Evolutionary conservation across 345 rosid species (phyloP).

Genomic region (Melastoma malabathricum): DNA sequence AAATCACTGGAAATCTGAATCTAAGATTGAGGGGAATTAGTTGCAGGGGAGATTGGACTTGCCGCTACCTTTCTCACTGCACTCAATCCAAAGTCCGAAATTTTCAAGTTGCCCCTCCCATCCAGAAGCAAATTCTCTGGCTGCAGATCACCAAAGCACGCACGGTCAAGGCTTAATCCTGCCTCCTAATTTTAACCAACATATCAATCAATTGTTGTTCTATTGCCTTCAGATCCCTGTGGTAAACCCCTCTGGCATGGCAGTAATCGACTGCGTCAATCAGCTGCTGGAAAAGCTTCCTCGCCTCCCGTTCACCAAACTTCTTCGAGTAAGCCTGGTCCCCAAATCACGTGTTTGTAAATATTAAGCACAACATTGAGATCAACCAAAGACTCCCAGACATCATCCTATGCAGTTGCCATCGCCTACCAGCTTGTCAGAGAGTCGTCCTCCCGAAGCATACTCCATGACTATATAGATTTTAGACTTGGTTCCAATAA

Average conservation of each 20-base stretch:
- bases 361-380: not conserved
- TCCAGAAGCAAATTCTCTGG: constrained; percentile 82
- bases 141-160: constrained; percentile 20
- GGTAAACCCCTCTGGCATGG: constrained; percentile 77
- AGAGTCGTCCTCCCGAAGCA: constrained; percentile 67
- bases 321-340: constrained; percentile 36
- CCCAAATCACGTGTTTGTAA: not conserved
- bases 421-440: constrained; percentile 57
- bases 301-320: constrained; percentile 56
- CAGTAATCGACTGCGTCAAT: constrained; percentile 79
- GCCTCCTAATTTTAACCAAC: not conserved
- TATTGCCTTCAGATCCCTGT: constrained; percentile 76
- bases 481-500: constrained; percentile 73
- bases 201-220: not conserved
- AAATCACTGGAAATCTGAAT: not conserved
- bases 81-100: constrained; percentile 81
- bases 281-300: constrained; percentile 70
- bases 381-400: not conserved
- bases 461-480: constrained; percentile 88
- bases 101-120: constrained; percentile 59
- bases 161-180: not conserved
- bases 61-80: constrained; percentile 45
- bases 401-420: not conserved
- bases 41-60: not conserved
- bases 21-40: no score